phyloP scores from a whole-genome alignment of 306 rosid genomes.

The Dryas octopetala region DNA sequence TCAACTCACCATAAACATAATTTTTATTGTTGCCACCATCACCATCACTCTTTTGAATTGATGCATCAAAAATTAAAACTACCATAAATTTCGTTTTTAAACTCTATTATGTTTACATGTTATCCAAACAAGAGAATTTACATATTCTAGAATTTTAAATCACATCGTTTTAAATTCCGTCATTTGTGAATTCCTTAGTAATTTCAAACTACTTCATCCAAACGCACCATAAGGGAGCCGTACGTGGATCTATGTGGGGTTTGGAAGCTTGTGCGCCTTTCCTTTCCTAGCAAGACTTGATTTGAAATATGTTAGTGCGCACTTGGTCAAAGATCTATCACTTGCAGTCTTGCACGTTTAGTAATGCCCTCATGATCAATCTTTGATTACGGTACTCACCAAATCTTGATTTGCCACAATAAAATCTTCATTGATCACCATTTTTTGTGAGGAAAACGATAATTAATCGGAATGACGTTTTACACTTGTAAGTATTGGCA shows the following conservation, averaged over 20 bases:
- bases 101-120: too few species aligned
- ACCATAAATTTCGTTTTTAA: too few species aligned
- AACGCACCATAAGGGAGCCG: background rate
- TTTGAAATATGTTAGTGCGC: conserved; percentile 39
- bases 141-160: too few species aligned
- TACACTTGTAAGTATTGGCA: background rate
- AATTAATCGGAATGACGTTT: background rate
- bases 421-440: background rate
- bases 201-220: too few species aligned
- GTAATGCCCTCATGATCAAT: conserved; percentile 26
- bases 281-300: conserved; percentile 34
- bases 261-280: conserved; percentile 39
- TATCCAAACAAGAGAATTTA: too few species aligned
- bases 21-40: too few species aligned
- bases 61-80: too few species aligned
- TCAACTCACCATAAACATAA: too few species aligned
- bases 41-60: too few species aligned
- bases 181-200: too few species aligned
- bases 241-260: conserved; percentile 51
- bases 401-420: conserved; percentile 17
- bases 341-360: conserved; percentile 30
- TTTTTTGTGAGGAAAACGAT: background rate
- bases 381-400: background rate
- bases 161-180: too few species aligned
- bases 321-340: conserved; percentile 18